phyloP scores from a whole-genome alignment of 805 yeast genomes.

The Candida verbasci region DNA sequence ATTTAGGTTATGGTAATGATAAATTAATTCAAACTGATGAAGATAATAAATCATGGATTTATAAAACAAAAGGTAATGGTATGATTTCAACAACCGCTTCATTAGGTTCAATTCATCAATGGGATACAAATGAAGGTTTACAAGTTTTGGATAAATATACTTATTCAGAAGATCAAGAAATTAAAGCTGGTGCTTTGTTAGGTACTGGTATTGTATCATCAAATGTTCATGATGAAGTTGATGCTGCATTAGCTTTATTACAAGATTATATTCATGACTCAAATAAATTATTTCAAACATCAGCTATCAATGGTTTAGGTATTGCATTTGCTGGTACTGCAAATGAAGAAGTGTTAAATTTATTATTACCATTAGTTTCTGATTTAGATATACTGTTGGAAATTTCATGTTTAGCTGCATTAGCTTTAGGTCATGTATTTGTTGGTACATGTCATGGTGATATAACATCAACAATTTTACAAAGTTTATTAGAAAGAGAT shows the following conservation, averaged over 20 bases:
- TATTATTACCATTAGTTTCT: constrained; percentile 77
- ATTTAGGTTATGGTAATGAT: constrained; percentile 87
- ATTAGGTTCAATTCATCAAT: constrained; percentile 81
- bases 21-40: constrained; percentile 71
- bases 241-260: constrained; percentile 81
- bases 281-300: constrained; percentile 59
- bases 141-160: constrained; percentile 85
- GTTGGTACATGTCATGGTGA: constrained; percentile 97
- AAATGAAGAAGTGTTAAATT: constrained; percentile 73
- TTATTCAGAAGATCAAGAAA: constrained; percentile 78
- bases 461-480: constrained; percentile 85
- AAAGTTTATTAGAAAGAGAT: constrained; percentile 83
- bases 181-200: constrained; percentile 93
- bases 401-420: constrained; percentile 78
- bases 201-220: constrained; percentile 93
- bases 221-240: constrained; percentile 94
- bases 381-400: constrained; percentile 74
- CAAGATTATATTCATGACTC: constrained; percentile 75
- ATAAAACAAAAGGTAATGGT: constrained; percentile 86
- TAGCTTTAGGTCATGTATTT: constrained; percentile 89
- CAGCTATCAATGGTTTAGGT: constrained; percentile 89
- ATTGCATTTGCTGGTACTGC: constrained; percentile 93
- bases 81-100: constrained; percentile 91
- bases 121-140: constrained; percentile 88
- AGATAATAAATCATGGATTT: constrained; percentile 77